Evolutionary conservation across 2,329 filamentous ascomycete species (phyloP).

Genomic region (Talaromyces sp.): DNA sequence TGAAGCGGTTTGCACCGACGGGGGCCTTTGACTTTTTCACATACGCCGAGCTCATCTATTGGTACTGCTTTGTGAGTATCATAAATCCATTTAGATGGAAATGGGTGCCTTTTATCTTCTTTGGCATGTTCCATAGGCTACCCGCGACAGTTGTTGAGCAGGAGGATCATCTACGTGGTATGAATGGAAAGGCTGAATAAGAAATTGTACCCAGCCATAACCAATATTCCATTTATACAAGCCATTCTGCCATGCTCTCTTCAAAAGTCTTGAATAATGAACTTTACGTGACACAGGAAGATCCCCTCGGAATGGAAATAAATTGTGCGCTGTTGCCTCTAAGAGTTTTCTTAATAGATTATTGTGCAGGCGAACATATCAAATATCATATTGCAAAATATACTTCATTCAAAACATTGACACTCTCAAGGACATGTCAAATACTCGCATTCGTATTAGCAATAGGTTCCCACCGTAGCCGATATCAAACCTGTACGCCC

Average conservation of each 20-base stretch:
- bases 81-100: constrained; percentile 89
- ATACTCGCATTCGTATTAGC: not conserved
- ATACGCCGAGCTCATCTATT: constrained; percentile 76
- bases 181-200: constrained; percentile 8
- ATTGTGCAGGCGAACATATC: not conserved
- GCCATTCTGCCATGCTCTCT: not conserved
- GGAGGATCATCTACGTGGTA: constrained; percentile 53
- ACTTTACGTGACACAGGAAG: not conserved
- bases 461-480: too few relatives aligned
- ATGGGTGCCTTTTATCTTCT: constrained; percentile 79
- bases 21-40: constrained; percentile 86
- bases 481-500: too few relatives aligned
- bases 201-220: not conserved
- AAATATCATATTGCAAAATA: not conserved
- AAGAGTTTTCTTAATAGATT: not conserved
- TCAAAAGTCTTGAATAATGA: not conserved
- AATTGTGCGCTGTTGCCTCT: not conserved
- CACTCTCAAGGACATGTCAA: not conserved
- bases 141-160: constrained; percentile 61
- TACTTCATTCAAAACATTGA: not conserved
- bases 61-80: constrained; percentile 72
- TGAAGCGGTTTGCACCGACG: constrained; percentile 65
- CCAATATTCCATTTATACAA: not conserved
- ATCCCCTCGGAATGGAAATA: not conserved
- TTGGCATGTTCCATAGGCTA: constrained; percentile 62